These are phyloP conservation scores for Baorangia bicolor DNA, from an alignment of 768 basidiomycete genomes.

Conservation along the genomic window DNA sequence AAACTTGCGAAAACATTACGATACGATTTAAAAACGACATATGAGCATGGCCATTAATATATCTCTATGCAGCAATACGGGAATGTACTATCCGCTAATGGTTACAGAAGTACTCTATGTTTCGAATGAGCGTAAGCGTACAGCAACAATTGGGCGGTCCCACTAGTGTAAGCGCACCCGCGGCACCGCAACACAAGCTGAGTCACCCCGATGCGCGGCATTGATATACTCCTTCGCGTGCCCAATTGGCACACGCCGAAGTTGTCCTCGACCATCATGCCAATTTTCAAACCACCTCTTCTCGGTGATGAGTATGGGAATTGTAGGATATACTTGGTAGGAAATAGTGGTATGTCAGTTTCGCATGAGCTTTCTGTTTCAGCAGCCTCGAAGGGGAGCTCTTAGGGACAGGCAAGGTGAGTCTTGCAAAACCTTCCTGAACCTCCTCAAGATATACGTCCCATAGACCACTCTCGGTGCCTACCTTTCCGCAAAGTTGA, in stretches of 20 bases:
- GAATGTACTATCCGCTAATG: not conserved
- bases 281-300: constrained; percentile 21
- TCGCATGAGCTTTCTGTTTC: not conserved
- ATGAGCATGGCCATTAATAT: too few species aligned
- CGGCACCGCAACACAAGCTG: not conserved
- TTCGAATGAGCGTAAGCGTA: too few species aligned
- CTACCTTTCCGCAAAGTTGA: constrained; percentile 43
- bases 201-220: constrained; percentile 1
- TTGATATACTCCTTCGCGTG: not conserved
- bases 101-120: not conserved
- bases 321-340: constrained; percentile 48
- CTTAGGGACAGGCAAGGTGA: constrained; percentile 42
- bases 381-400: not conserved
- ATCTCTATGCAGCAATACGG: not conserved
- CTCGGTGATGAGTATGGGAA: constrained; percentile 45
- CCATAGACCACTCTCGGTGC: constrained; percentile 47
- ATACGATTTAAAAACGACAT: too few species aligned
- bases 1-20: too few species aligned
- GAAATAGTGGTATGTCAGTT: constrained; percentile 48
- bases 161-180: not conserved
- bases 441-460: not conserved
- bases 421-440: not conserved
- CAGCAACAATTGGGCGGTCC: too few species aligned
- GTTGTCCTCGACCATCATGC: constrained; percentile 10
- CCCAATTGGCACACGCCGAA: too few species aligned